phyloP scores from a whole-genome alignment of 2,329 filamentous ascomycete species.

The Stachybotrys elegans region DNA sequence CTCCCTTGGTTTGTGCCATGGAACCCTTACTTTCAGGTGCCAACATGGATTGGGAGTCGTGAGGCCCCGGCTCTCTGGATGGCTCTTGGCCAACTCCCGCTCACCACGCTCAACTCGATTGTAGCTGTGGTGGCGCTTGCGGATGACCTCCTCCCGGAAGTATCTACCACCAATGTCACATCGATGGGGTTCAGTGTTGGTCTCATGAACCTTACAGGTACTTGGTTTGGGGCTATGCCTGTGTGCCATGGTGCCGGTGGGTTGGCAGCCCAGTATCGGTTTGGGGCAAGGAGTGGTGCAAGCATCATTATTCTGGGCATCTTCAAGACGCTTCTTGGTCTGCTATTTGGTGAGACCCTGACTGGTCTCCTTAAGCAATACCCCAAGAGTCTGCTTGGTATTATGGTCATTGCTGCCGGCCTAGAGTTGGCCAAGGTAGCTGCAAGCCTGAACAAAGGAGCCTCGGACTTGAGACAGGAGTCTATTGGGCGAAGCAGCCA shows the following conservation, averaged over 20 bases:
- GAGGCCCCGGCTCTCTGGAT: conserved; percentile 37
- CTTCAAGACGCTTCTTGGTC: conserved; percentile 69
- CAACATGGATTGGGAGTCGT: conserved; percentile 21
- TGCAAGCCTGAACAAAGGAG: conserved; percentile 73
- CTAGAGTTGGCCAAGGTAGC: conserved; percentile 83
- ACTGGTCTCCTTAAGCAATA: conserved; percentile 66
- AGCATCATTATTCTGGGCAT: conserved; percentile 75
- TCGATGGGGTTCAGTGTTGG: conserved; percentile 77
- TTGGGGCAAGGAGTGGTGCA: conserved; percentile 83
- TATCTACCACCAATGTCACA: conserved; percentile 66
- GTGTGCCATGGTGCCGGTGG: conserved; percentile 91
- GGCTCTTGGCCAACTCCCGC: conserved; percentile 82
- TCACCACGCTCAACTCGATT: conserved; percentile 89
- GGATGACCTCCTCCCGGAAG: conserved; percentile 66
- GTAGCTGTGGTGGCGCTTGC: conserved; percentile 81
- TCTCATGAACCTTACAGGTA: conserved; percentile 75
- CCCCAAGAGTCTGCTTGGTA: conserved; percentile 70
- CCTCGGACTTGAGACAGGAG: conserved; percentile 55
- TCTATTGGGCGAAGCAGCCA: conserved; percentile 33
- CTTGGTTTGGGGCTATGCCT: conserved; percentile 94
- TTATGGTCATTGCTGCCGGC: conserved; percentile 88
- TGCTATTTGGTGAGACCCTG: conserved; percentile 71
- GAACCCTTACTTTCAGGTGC: conserved; percentile 45
- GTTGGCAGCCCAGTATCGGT: conserved; percentile 83
- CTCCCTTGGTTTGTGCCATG: conserved; percentile 55